A percentile compares a stretch with the other conserved stretches of the same genome.
These are phyloP conservation scores for Takakia lepidozioides DNA, from an alignment of 225 moss, liverwort and hornwort species.

Conservation along the genomic window DNA sequence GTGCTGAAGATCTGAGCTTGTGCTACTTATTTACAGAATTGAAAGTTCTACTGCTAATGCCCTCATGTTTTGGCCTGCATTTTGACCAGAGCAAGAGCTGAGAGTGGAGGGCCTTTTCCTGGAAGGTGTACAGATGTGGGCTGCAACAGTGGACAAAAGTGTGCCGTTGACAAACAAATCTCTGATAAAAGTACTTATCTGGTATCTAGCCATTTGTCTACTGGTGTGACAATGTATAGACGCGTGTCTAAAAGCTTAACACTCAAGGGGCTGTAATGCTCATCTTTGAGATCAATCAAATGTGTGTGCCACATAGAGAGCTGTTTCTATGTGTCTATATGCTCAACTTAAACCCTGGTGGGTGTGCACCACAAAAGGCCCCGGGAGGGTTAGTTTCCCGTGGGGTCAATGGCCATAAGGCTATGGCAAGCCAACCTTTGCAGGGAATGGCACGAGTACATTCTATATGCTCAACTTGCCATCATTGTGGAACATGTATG, in stretches of 20 bases:
- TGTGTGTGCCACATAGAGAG: neutral
- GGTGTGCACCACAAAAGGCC: no score
- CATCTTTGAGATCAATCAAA: neutral
- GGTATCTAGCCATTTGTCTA: neutral
- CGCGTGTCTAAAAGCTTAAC: no score
- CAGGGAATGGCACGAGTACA: no score
- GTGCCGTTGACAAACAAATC: constrained; percentile 31
- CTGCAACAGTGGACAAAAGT: constrained; percentile 19
- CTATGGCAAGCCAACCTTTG: no score
- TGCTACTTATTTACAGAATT: no score
- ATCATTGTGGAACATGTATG: no score
- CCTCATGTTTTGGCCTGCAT: neutral
- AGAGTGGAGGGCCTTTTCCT: constrained; percentile 49
- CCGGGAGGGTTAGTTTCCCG: no score
- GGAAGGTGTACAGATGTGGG: constrained; percentile 48
- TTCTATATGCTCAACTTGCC: no score
- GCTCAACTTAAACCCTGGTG: neutral
- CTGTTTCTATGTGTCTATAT: neutral
- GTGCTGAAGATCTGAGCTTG: no score
- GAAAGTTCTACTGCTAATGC: no score
- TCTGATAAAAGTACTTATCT: constrained; percentile 30
- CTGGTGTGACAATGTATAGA: no score
- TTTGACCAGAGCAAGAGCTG: constrained; percentile 26
- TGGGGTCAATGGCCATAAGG: no score
- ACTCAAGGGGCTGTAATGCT: neutral